A percentile compares a stretch with the other conserved stretches of the same genome.
Conservation (phyloP, 441 rosid genomes). For the Geranium incanum region DNA sequence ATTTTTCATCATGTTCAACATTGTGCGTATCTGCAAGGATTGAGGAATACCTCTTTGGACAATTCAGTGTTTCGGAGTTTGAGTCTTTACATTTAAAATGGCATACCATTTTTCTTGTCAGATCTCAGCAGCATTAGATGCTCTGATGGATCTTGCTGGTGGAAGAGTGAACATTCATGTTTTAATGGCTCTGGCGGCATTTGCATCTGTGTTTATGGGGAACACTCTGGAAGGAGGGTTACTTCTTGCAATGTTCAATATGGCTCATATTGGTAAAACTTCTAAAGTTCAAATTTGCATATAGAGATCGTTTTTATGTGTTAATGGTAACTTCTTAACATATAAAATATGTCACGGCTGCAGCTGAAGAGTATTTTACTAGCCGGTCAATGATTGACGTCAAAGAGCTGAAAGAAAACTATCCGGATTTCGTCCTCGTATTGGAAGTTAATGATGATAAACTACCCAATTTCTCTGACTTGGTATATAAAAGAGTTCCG, state of each 20-base stretch:
- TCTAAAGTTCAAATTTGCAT: constrained; percentile 14
- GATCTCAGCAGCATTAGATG: constrained; percentile 90
- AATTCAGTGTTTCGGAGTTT: background rate
- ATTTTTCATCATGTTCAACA: background rate
- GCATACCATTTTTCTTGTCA: constrained; percentile 20
- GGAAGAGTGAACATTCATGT: constrained; percentile 94
- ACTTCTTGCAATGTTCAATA: constrained; percentile 93
- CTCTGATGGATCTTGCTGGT: constrained; percentile 69
- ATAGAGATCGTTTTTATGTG: constrained; percentile 2
- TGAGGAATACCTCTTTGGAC: background rate
- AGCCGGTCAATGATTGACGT: constrained; percentile 88
- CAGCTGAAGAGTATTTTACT: constrained; percentile 98
- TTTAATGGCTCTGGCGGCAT: constrained; percentile 87
- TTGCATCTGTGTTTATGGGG: constrained; percentile 87
- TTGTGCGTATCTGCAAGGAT: background rate
- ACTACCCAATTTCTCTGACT: constrained; percentile 59
- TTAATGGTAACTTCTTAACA: constrained; percentile 9
- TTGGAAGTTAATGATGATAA: constrained; percentile 52
- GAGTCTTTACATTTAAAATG: background rate
- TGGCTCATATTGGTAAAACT: constrained; percentile 78
- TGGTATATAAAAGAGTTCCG: constrained; percentile 66
- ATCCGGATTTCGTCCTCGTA: constrained; percentile 80
- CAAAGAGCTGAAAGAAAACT: constrained; percentile 80
- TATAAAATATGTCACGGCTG: constrained; percentile 19
- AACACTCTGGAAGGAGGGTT: constrained; percentile 86